Evolutionary conservation across 306 rosid genomes (phyloP), one percentile per base, ranked within the genome.

Genomic region (Quercus parvula): DNA sequence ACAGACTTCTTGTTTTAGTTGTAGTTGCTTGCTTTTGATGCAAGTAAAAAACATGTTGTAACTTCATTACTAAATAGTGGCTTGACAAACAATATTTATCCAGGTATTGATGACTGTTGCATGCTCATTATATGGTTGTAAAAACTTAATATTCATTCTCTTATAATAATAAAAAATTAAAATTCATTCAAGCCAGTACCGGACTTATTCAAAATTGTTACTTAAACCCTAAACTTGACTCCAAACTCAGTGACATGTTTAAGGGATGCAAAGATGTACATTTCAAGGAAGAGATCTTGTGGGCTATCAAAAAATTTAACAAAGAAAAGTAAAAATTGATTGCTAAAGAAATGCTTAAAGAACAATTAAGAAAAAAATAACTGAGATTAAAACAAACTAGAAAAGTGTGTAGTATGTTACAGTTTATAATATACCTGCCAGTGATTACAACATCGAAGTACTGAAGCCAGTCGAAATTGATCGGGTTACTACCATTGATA

Each of bases 371-470:
- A 49, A 49, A 49, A 13, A 49, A 49, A 49, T 49, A 49, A 49
- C 17, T 49, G 57, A 55, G 46, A 71, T 56, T 46, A 54, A 71
- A 68, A 64, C 83, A 81, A 77, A 81, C 33, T 81, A 66, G 63
- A 75, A 76, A 19, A 75, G 27, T 59, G 54, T 58, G 3, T 25
- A 19, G 56, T 2, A 55, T 19, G 1, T 10, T 71, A 3, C n/a
- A 61, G 74, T 58, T 63, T 22, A 31, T 38, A 66, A 58, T 27
- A 77, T 73, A 93, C 99, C 99, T 95, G 86, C 99, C 98, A 63
- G 98, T 91, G 84, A 95, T 91, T 83, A 95, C 97, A 68, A 95
- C 92, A 78, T 95, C 97, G 51, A 95, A 95, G 88, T 91, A 88
- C 80, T 77, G 92, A 79, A 95, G 99, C 99, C 99, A 95, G 75